phyloP scores from a whole-genome alignment of 2,329 filamentous ascomycete genomes.

The Bipolaris cookei region DNA sequence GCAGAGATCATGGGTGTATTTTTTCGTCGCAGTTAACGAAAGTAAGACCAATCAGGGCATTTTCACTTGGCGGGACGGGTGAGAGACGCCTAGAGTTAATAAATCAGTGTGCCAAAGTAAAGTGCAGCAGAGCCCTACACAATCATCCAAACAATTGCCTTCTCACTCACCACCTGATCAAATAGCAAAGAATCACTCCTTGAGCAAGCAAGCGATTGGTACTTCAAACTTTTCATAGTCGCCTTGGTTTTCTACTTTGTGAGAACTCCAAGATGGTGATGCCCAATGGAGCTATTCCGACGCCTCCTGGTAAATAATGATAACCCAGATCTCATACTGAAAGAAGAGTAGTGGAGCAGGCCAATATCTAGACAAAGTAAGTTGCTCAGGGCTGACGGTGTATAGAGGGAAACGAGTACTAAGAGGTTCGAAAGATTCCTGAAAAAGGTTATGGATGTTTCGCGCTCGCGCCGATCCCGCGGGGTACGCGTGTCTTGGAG shows the following conservation, averaged over 20 bases:
- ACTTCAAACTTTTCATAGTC: not conserved
- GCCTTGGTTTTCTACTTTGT: not conserved
- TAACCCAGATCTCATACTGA: not conserved
- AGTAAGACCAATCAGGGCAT: not conserved
- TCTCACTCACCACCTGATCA: not conserved
- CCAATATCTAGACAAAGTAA: not conserved
- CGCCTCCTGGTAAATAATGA: conserved; percentile 6
- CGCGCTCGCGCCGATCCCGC: conserved; percentile 44
- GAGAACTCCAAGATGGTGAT: not conserved
- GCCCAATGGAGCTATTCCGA: not conserved
- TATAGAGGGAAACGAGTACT: conserved; percentile 29
- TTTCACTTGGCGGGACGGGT: not conserved
- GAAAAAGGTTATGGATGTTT: conserved; percentile 54
- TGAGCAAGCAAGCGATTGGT: not conserved
- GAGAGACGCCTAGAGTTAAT: not conserved
- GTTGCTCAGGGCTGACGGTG: not conserved
- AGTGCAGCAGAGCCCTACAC: too few species aligned
- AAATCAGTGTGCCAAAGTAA: not conserved
- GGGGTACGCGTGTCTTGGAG: conserved; percentile 50
- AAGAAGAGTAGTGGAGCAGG: not conserved
- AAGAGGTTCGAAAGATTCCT: conserved; percentile 40
- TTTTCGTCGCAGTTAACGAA: too few species aligned
- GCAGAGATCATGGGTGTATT: too few species aligned
- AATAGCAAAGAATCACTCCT: not conserved
- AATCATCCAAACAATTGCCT: not conserved